phyloP scores from a whole-genome alignment of 2,329 filamentous ascomycete genomes.

The Pyrenochaeta sp. region DNA sequence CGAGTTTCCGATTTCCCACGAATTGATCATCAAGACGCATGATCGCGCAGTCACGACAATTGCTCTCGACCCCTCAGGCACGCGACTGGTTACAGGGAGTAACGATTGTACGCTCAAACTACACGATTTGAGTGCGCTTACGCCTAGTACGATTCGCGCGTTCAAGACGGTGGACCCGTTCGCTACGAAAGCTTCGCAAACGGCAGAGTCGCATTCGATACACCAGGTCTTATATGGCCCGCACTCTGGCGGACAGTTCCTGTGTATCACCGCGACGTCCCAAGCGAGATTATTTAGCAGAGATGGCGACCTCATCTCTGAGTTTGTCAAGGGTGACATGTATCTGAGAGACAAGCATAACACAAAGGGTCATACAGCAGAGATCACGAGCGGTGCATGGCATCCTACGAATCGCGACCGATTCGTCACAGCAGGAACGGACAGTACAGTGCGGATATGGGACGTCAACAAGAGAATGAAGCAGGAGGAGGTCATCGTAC shows the following conservation, averaged over 20 bases:
- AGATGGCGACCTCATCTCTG: constrained; percentile 84
- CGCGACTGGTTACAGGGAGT: constrained; percentile 86
- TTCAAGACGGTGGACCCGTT: constrained; percentile 94
- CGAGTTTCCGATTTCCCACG: constrained; percentile 91
- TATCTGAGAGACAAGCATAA: constrained; percentile 97
- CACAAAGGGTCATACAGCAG: constrained; percentile 94
- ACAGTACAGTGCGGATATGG: constrained; percentile 97
- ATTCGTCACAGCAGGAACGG: constrained; percentile 90
- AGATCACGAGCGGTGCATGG: constrained; percentile 90
- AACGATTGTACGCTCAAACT: constrained; percentile 91
- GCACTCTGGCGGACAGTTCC: constrained; percentile 77
- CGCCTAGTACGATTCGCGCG: constrained; percentile 88
- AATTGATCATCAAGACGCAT: constrained; percentile 91
- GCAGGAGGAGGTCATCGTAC: constrained; percentile 93
- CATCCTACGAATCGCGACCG: constrained; percentile 85
- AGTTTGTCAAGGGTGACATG: constrained; percentile 98
- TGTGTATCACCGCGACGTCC: constrained; percentile 87
- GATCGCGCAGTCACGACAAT: constrained; percentile 85
- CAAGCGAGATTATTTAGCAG: constrained; percentile 90
- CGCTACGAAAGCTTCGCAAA: constrained; percentile 73
- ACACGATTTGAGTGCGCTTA: constrained; percentile 96
- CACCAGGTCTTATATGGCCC: constrained; percentile 89
- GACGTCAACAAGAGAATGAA: constrained; percentile 89
- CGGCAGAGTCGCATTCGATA: constrained; percentile 84
- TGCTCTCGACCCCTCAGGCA: constrained; percentile 84